Evolutionary conservation across 345 rosid genomes (phyloP).

Genomic region (Sapria himalayana): DNA sequence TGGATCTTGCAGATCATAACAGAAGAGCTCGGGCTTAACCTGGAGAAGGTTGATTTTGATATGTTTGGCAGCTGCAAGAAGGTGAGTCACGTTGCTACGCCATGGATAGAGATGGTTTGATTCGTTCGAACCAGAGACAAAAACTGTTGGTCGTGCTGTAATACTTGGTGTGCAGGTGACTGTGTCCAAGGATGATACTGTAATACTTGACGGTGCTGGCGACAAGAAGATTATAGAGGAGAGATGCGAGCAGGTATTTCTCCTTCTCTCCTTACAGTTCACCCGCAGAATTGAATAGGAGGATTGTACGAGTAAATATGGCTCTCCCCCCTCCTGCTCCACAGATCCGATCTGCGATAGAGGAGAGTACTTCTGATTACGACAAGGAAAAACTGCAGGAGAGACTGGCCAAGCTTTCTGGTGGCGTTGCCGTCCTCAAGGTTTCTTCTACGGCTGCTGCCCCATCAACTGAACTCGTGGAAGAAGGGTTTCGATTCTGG

Average conservation of each 20-base stretch:
- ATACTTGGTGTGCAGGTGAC: conserved; percentile 24
- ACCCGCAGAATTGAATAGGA: no score
- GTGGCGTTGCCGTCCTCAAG: conserved; percentile 94
- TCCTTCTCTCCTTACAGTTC: no score
- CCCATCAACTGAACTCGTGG: no score
- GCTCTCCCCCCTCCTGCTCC: no score
- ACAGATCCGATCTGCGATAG: conserved; percentile 61
- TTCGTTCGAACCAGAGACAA: not conserved
- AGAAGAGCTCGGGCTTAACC: conserved; percentile 88
- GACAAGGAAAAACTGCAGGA: conserved; percentile 93
- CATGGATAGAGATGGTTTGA: not conserved
- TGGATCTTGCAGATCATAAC: conserved; percentile 41
- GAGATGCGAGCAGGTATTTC: conserved; percentile 81
- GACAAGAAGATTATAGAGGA: conserved; percentile 70
- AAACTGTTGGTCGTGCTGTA: not conserved
- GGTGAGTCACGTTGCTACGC: conserved; percentile 16
- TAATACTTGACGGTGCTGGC: conserved; percentile 91
- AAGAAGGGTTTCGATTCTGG: no score
- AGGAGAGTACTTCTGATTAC: conserved; percentile 70
- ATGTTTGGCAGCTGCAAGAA: conserved; percentile 90
- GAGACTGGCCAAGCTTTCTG: conserved; percentile 84
- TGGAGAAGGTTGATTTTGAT: conserved; percentile 62
- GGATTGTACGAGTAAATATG: no score
- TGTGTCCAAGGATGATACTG: conserved; percentile 78
- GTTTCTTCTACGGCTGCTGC: no score